These are phyloP conservation scores for Taiozyma onychis DNA, from an alignment of 1,139 yeast species.

Conservation along the genomic window DNA sequence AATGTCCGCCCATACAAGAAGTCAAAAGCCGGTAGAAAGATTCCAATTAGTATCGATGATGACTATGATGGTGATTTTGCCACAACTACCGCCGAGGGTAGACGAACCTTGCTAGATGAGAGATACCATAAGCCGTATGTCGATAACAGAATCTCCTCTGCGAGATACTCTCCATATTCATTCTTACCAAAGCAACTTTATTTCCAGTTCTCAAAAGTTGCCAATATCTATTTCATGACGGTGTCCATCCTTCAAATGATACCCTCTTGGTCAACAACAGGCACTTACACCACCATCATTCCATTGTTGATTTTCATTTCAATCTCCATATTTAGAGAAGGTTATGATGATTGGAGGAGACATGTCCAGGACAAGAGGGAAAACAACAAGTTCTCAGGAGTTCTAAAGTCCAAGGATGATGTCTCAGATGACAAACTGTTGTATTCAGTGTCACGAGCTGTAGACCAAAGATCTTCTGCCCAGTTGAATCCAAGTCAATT, in stretches of 20 bases:
- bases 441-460: slow-evolving; percentile 17
- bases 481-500: slow-evolving; percentile 12
- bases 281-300: slow-evolving; percentile 89
- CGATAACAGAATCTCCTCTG: slow-evolving; percentile 72
- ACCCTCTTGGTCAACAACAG: slow-evolving; percentile 97
- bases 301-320: slow-evolving; percentile 83
- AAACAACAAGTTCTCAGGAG: slow-evolving; percentile 51
- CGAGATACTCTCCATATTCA: slow-evolving; percentile 75
- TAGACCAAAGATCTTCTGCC: slow-evolving; percentile 15
- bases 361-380: slow-evolving; percentile 84
- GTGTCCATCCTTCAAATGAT: slow-evolving; percentile 93
- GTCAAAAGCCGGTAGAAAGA: slow-evolving; percentile 63
- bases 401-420: slow-evolving; percentile 14
- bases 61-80: slow-evolving; percentile 21
- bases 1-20: slow-evolving; percentile 26
- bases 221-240: slow-evolving; percentile 78
- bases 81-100: slow-evolving; percentile 7
- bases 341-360: slow-evolving; percentile 86
- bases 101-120: slow-evolving; percentile 51
- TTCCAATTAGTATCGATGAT: slow-evolving; percentile 55
- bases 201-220: slow-evolving; percentile 90
- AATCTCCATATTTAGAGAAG: slow-evolving; percentile 91
- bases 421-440: slow-evolving; percentile 6
- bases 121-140: slow-evolving; percentile 59
- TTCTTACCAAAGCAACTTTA: slow-evolving; percentile 83